Percentiles rank a stretch among this genome's conserved stretches.
Evolutionary conservation across 2,329 filamentous ascomycete genomes (phyloP).

Genomic region (Epicoccum nigrum): DNA sequence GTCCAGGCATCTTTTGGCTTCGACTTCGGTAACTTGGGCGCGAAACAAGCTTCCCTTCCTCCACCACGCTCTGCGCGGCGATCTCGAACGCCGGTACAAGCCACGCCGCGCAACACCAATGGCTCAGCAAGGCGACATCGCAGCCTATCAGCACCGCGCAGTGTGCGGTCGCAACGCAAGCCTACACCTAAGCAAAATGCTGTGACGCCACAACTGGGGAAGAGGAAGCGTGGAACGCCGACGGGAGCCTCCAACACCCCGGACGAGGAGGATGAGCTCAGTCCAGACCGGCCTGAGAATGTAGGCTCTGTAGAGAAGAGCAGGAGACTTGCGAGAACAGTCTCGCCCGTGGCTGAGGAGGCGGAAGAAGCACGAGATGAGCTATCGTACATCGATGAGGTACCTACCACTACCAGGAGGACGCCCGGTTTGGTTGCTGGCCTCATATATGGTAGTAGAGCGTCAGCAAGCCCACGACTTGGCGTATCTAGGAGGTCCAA

Average conservation of each 20-base stretch:
- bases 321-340: slow-evolving; percentile 29
- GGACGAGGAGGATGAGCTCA: slow-evolving; percentile 43
- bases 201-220: slow-evolving; percentile 41
- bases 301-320: slow-evolving; percentile 37
- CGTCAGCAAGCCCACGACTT: slow-evolving; percentile 21
- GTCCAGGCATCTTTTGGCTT: slow-evolving; percentile 59
- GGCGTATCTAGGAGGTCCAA: slow-evolving; percentile 23
- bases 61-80: slow-evolving; percentile 28
- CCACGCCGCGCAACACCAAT: slow-evolving; percentile 25
- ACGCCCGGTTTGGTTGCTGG: slow-evolving; percentile 12
- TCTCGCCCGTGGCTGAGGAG: slow-evolving; percentile 35
- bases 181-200: slow-evolving; percentile 24
- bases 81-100: slow-evolving; percentile 37
- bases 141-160: slow-evolving; percentile 39
- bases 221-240: slow-evolving; percentile 41
- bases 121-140: slow-evolving; percentile 36
- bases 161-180: slow-evolving; percentile 23
- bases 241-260: slow-evolving; percentile 18
- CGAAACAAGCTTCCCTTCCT: slow-evolving; percentile 38
- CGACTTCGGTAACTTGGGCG: slow-evolving; percentile 33
- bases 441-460: slow-evolving; percentile 16
- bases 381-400: slow-evolving; percentile 34
- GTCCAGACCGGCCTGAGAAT: slow-evolving; percentile 36
- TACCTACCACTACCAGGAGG: slow-evolving; percentile 23
- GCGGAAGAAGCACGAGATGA: slow-evolving; percentile 36